Evolutionary conservation across 2,329 filamentous ascomycete species (phyloP), one percentile per base, ranked within the genome.

Genomic region (Alternaria incomplexa): DNA sequence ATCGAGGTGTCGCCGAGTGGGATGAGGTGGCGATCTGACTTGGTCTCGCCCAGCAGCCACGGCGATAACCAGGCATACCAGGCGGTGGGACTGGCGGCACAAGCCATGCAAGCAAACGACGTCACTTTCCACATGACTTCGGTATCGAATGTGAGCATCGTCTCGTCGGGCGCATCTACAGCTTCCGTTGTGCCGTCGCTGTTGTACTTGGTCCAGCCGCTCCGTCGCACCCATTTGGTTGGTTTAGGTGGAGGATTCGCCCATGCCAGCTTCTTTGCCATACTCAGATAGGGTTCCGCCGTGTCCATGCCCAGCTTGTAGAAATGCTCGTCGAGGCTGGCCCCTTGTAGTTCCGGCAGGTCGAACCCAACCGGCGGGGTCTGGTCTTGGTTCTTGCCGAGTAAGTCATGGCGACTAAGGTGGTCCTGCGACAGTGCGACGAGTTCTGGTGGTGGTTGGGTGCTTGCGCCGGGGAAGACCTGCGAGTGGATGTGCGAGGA

Each of bases 11-110:
- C 90, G 28, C 96, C 96, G 7, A 99, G 81, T 0, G 96, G 93
- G 52, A 99, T 90, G 12, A 99, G 83, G 63, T 99, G 95, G 51
- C 88, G 87, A 73, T 93, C 87, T 30, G 89, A 89, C 36, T 91
- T 83, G 1, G 92, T 90, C 82, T 98, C 93, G 28, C 90, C 92
- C 17, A 99, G 81, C 36, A 99, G 83, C 95, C 95, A 99, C 0
- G 96, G 96, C 12, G 96, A 99, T 56, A 99, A 81, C 96, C 96
- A 99, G 1, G 91, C 93, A 82, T 99, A 99, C 96, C 96, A 99
- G 28, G 93, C 90, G 4, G 89, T 94, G 1, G 93, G 90, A 70
- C 93, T 93, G 17, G 90, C 92, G 13, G 96, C 96, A 77, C 95
- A 98, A 22, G 96, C 96, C 93, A 99, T 98, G 61, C 97, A 93